phyloP scores from a whole-genome alignment of 169 alveolate genomes.

The Neospora caninum region DNA sequence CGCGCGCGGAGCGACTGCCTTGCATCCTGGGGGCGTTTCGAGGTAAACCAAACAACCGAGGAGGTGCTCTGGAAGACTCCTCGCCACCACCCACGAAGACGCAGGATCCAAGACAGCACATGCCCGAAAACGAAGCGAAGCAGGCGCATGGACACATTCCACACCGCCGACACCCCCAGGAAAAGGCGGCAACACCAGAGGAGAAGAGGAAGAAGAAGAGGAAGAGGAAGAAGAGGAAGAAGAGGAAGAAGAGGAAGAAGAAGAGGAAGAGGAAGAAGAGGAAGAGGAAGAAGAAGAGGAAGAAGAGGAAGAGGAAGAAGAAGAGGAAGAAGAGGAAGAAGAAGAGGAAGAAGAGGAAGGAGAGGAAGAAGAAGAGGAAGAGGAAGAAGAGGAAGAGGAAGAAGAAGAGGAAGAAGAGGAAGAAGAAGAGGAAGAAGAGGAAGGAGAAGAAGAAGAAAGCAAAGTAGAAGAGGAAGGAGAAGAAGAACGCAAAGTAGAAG shows the following conservation, averaged over 20 bases:
- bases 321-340: neutral
- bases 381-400: neutral
- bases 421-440: neutral
- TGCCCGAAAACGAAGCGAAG: neutral
- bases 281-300: neutral
- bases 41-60: slow-evolving; percentile 11
- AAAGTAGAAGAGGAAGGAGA: neutral
- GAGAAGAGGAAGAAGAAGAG: neutral
- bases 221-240: neutral
- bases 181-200: neutral
- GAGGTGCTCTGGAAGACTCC: neutral
- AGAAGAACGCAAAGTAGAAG: neutral
- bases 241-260: neutral
- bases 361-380: neutral
- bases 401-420: neutral
- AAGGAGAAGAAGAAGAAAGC: neutral
- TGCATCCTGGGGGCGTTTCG: slow-evolving; percentile 20
- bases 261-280: neutral
- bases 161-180: neutral
- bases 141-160: neutral
- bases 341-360: neutral
- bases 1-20: slow-evolving; percentile 21
- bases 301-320: neutral
- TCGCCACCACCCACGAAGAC: neutral
- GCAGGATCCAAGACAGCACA: neutral